Evolutionary conservation across 352 stramenopile genomes (phyloP), one percentile per base, ranked within the genome.

Genomic region (Pythium oligandrum): DNA sequence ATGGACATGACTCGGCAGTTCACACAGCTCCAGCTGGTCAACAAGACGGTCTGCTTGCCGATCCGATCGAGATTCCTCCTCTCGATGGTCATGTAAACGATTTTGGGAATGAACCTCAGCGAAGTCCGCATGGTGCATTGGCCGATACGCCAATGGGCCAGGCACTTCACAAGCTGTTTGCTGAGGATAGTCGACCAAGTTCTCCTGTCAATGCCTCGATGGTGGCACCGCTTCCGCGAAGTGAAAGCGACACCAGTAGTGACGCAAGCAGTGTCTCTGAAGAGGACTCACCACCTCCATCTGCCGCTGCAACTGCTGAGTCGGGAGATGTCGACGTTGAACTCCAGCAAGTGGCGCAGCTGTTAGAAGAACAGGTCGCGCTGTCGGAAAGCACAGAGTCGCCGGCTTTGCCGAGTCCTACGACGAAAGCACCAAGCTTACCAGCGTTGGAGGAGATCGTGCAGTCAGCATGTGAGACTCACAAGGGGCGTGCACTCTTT

Each of bases 401-500:
- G 38, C 7, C 7, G 38, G 38, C 11, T 7, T 7, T 11, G 11
- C 7, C 11, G 38, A 11, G 11, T 7, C 7, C 11, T 7, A 42
- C 7, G 38, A 42, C 38, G 11, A 7, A 42, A 11, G 11, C 38
- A 42, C n/a, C n/a, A n/a, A n/a, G n/a, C n/a, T n/a, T 54, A 4
- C 54, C 50, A 7, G 45, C 17, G 17, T 40, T 68, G 26, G 46
- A 61, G 17, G 47, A 56, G 30, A 46, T 68, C 38, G 53, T 68
- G 26, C 30, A 64, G 38, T 50, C 61, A 5, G 53, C 51, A 7
- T 61, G 70, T 68, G 30, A 49, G 44, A 64, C 46, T 1, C 56
- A 68, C 17, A 43, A 53, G 4, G 81, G 81, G 0, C 83, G 83
- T 12, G 78, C 75, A 9, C 40, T 86, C 59, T 92, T 94, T 59